Percentiles rank a stretch among this genome's conserved stretches.
Conservation (phyloP, 345 rosid genomes). For the Nephelium lappaceum region DNA sequence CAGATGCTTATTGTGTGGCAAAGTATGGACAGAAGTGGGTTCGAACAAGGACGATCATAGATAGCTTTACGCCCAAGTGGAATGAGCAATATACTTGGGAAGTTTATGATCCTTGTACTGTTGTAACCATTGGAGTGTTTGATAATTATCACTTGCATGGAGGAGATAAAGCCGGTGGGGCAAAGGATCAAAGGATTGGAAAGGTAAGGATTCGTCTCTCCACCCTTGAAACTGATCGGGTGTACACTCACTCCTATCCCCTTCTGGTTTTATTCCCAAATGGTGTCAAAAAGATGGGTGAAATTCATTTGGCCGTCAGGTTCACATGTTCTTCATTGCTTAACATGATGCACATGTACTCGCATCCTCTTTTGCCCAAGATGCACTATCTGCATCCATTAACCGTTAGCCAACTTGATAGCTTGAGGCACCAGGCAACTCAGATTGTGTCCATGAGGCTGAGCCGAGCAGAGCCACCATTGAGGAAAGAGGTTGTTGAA, state of each 20-base stretch:
- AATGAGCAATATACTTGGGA: conserved; percentile 99
- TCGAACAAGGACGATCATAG: conserved; percentile 84
- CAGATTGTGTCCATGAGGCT: conserved; percentile 83
- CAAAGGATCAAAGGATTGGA: conserved; percentile 70
- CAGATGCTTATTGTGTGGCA: conserved; percentile 96
- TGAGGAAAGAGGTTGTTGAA: conserved; percentile 89
- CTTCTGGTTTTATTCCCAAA: conserved; percentile 72
- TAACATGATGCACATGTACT: conserved; percentile 94
- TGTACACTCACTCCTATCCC: conserved; percentile 88
- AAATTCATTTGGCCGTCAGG: conserved; percentile 88
- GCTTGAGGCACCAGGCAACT: conserved; percentile 87
- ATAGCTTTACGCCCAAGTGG: conserved; percentile 91
- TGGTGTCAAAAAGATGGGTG: conserved; percentile 96
- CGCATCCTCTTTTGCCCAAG: conserved; percentile 77
- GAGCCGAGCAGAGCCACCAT: conserved; percentile 83
- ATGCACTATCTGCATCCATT: conserved; percentile 92
- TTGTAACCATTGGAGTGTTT: conserved; percentile 84
- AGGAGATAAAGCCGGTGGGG: conserved; percentile 59
- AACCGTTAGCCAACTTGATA: conserved; percentile 87
- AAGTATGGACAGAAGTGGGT: conserved; percentile 94
- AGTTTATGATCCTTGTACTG: conserved; percentile 91
- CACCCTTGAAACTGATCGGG: conserved; percentile 87
- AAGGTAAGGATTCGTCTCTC: conserved; percentile 91
- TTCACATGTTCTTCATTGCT: conserved; percentile 84
- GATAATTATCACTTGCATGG: conserved; percentile 88